Conservation (phyloP, 1,139 yeast species). For the Taphrina betulina region DNA sequence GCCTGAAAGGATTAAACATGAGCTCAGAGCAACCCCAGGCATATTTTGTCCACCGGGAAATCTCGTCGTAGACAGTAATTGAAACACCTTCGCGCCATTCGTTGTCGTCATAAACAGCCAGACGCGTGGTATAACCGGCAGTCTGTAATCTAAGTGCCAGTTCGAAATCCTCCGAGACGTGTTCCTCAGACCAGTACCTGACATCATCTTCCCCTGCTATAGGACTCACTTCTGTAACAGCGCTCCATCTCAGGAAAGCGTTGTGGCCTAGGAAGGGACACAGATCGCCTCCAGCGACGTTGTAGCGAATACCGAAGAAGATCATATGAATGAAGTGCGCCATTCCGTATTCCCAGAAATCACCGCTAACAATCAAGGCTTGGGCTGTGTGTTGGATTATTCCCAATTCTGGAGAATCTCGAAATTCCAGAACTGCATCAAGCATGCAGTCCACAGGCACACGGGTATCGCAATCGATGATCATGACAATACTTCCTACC, state of each 20-base stretch:
- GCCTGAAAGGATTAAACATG: conserved; percentile 34
- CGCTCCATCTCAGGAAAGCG: conserved; percentile 37
- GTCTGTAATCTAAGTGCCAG: conserved; percentile 36
- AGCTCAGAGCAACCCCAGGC: conserved; percentile 38
- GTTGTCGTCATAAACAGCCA: conserved; percentile 33
- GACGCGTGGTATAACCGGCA: conserved; percentile 34
- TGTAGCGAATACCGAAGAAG: conserved; percentile 36
- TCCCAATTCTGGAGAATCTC: conserved; percentile 37
- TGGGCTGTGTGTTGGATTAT: conserved; percentile 37
- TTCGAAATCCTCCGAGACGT: conserved; percentile 37
- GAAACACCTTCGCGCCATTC: conserved; percentile 37
- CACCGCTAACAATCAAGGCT: conserved; percentile 35
- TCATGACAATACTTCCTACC: conserved; percentile 36
- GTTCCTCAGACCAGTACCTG: conserved; percentile 37
- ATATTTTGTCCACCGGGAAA: conserved; percentile 37
- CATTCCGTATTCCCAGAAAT: conserved; percentile 36
- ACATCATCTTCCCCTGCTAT: conserved; percentile 1
- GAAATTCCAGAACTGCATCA: conserved; percentile 37
- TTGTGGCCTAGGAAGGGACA: conserved; percentile 38
- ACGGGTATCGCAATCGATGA: conserved; percentile 37
- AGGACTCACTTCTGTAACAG: conserved; percentile 31
- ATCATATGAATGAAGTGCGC: conserved; percentile 37
- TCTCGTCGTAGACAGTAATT: conserved; percentile 37
- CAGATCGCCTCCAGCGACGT: conserved; percentile 37
- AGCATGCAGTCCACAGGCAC: conserved; percentile 37